Evolutionary conservation across 2,329 filamentous ascomycete genomes (phyloP).

Genomic region (Talaromyces sp.): DNA sequence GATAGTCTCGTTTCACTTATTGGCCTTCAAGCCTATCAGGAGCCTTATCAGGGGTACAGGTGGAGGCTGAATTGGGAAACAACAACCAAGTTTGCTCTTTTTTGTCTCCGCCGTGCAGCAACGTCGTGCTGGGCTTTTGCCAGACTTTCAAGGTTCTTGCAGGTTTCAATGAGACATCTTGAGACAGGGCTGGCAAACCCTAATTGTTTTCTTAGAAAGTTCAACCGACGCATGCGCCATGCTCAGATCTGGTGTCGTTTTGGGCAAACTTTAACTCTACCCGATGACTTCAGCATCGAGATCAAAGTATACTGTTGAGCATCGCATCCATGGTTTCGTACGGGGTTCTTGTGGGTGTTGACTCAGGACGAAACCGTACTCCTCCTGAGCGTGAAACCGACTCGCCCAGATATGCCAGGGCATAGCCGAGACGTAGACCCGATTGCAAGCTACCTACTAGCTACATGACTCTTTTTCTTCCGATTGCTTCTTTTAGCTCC

Average conservation of each 20-base stretch:
- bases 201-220: background rate
- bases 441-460: background rate
- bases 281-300: background rate
- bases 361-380: background rate
- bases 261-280: background rate
- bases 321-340: background rate
- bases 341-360: background rate
- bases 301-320: background rate
- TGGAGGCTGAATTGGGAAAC: background rate
- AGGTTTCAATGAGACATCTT: constrained; percentile 4
- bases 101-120: background rate
- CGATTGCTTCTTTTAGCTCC: background rate
- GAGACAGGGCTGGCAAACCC: background rate
- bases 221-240: background rate
- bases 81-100: background rate
- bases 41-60: background rate
- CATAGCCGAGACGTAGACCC: background rate
- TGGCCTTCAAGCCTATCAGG: background rate
- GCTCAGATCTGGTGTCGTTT: background rate
- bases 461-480: background rate
- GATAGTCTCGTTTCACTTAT: constrained; percentile 2
- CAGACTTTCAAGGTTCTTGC: background rate
- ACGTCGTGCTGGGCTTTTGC: background rate
- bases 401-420: background rate
- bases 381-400: background rate